phyloP scores from a whole-genome alignment of 768 basidiomycete genomes.

The Hypsizygus marmoreus region DNA sequence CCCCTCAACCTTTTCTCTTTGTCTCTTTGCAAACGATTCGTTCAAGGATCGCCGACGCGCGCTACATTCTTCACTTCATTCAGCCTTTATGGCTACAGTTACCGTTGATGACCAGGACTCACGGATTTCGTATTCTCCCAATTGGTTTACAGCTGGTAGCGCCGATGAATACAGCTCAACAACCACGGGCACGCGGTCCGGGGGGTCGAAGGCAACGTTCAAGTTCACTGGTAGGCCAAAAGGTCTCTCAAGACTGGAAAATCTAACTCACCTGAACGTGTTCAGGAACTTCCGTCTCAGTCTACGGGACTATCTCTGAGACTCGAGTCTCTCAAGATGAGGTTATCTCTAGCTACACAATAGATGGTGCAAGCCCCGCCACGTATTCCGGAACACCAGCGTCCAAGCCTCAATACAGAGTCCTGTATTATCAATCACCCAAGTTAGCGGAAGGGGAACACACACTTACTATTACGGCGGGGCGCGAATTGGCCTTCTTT shows the following conservation, averaged over 20 bases:
- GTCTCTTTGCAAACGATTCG: neutral
- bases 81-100: slow-evolving; percentile 5
- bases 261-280: neutral
- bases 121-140: slow-evolving; percentile 5
- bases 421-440: slow-evolving; percentile 17
- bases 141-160: slow-evolving; percentile 13
- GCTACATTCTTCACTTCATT: neutral
- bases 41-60: neutral
- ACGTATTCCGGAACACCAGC: neutral
- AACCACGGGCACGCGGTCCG: slow-evolving; percentile 11
- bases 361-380: slow-evolving; percentile 7
- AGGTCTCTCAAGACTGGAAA: neutral
- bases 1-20: neutral
- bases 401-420: slow-evolving; percentile 8
- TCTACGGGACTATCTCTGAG: slow-evolving; percentile 14
- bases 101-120: slow-evolving; percentile 18
- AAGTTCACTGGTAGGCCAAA: slow-evolving; percentile 16
- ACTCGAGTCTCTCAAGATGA: neutral
- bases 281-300: slow-evolving; percentile 16
- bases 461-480: slow-evolving; percentile 21
- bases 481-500: slow-evolving; percentile 11
- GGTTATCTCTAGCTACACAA: slow-evolving; percentile 11
- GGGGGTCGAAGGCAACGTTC: slow-evolving; percentile 14
- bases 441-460: slow-evolving; percentile 17
- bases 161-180: slow-evolving; percentile 10